phyloP scores from a whole-genome alignment of 495 filamentous ascomycete species.

The Trichoderma virens region DNA sequence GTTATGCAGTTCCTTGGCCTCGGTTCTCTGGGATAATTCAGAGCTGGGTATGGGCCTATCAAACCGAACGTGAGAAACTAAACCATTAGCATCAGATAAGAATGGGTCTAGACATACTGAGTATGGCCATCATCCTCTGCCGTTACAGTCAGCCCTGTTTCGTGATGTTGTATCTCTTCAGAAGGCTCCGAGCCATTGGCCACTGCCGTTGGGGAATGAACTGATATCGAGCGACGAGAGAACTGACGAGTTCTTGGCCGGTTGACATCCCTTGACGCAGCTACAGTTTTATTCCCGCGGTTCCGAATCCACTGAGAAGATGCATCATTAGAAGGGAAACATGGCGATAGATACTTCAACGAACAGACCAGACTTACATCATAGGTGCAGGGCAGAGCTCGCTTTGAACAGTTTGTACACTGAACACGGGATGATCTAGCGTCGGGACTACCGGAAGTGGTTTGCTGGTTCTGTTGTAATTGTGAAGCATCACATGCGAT shows the following conservation, averaged over 20 bases:
- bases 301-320: not conserved
- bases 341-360: no score
- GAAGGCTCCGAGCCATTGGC: not conserved
- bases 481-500: slow-evolving; percentile 2
- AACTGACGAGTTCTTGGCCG: not conserved
- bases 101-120: not conserved
- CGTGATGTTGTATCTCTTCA: not conserved
- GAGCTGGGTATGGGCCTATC: not conserved
- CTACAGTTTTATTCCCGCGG: not conserved
- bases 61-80: not conserved
- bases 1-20: not conserved
- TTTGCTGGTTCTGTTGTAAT: not conserved
- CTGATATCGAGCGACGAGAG: not conserved
- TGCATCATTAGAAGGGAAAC: not conserved
- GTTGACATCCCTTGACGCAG: not conserved
- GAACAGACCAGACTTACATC: not conserved
- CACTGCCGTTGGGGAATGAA: not conserved
- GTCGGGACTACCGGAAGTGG: not conserved
- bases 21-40: not conserved
- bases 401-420: not conserved
- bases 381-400: not conserved
- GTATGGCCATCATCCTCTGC: not conserved
- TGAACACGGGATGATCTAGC: not conserved
- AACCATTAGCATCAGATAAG: not conserved
- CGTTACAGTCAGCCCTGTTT: not conserved